These are phyloP conservation scores for Lomentospora prolificans DNA, from an alignment of 2,329 filamentous ascomycete species.

Conservation along the genomic window DNA sequence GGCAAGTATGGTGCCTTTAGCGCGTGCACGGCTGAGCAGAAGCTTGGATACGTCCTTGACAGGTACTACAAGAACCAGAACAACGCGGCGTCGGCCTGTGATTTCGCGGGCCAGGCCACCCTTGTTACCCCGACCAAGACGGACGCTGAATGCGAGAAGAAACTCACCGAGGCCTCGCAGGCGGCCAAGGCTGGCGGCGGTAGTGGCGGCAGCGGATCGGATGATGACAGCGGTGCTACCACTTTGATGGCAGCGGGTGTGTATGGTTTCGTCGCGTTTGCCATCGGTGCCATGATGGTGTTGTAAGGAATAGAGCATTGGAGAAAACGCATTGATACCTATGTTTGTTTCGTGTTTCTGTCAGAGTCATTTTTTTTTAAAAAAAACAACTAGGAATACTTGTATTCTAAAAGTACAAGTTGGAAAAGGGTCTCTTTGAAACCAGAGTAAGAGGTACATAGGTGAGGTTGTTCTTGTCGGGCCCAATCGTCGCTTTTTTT, in stretches of 20 bases:
- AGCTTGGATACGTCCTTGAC: conserved; percentile 67
- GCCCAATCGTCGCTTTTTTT: no score
- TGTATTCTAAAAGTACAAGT: no score
- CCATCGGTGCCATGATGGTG: not conserved
- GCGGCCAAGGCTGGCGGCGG: not conserved
- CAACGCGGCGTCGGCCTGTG: conserved; percentile 46
- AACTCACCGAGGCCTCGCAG: conserved; percentile 49
- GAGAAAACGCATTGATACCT: not conserved
- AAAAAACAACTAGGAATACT: no score
- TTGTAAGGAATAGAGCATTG: not conserved
- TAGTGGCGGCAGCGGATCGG: not conserved
- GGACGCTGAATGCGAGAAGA: conserved; percentile 42
- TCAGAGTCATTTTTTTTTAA: not conserved
- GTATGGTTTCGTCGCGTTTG: not conserved
- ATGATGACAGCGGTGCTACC: not conserved
- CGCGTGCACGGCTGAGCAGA: conserved; percentile 62
- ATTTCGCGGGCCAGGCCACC: conserved; percentile 59
- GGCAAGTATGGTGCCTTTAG: conserved; percentile 68
- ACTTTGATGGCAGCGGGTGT: not conserved
- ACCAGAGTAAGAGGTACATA: no score
- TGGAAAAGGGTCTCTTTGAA: no score
- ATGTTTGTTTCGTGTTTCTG: no score
- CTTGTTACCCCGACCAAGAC: conserved; percentile 37
- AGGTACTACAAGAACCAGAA: conserved; percentile 56
- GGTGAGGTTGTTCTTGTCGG: no score